Evolutionary conservation across 225 moss, liverwort and hornwort species (phyloP).

Genomic region (Antitrichia curtipendula): DNA sequence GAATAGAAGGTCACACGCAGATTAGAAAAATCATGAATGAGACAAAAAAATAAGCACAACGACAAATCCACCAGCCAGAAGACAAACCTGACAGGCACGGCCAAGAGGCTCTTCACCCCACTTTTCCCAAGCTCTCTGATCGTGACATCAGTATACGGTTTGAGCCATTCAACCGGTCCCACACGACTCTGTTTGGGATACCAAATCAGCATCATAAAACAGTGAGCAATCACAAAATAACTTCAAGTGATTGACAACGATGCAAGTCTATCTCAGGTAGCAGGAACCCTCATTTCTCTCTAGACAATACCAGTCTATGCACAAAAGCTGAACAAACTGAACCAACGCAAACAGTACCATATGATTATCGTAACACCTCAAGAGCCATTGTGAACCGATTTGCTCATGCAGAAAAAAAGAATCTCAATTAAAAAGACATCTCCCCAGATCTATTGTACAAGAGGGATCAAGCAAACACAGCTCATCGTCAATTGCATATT

Average conservation of each 20-base stretch:
- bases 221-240: background rate
- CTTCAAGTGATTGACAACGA: background rate
- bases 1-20: background rate
- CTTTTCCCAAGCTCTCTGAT: conserved; percentile 81
- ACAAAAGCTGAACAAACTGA: background rate
- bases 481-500: background rate
- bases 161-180: conserved; percentile 97
- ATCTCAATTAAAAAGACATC: background rate
- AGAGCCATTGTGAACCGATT: background rate
- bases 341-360: background rate
- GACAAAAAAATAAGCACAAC: background rate
- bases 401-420: background rate
- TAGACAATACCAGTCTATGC: background rate
- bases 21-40: background rate
- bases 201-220: background rate
- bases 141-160: conserved; percentile 85
- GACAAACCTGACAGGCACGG: conserved; percentile 87
- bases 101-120: conserved; percentile 81
- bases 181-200: conserved; percentile 71
- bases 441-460: background rate
- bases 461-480: background rate
- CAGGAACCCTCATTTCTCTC: background rate
- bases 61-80: background rate
- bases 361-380: background rate
- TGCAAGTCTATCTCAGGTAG: background rate